Conservation (phyloP, 2,329 filamentous ascomycete genomes). For the Thermochaetoides dissita region DNA sequence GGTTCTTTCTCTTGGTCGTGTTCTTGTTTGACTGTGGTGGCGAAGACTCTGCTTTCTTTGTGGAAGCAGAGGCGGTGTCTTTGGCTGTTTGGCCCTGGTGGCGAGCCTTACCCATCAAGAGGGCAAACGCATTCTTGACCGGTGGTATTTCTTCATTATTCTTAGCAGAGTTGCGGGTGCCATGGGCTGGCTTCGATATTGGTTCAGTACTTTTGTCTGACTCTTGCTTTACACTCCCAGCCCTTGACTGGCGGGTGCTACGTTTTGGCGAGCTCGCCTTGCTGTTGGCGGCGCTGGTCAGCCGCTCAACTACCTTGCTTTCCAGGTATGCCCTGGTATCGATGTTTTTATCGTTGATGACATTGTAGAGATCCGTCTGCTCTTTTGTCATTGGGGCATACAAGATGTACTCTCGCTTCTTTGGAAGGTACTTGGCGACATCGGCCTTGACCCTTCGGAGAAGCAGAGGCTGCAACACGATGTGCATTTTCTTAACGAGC, state of each 20-base stretch:
- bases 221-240: slow-evolving; percentile 20
- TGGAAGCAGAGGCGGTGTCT: slow-evolving; percentile 9
- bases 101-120: slow-evolving; percentile 36
- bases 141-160: slow-evolving; percentile 15
- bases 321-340: slow-evolving; percentile 67
- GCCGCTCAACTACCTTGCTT: slow-evolving; percentile 55
- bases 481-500: slow-evolving; percentile 75
- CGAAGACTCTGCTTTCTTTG: slow-evolving; percentile 15
- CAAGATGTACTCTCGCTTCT: slow-evolving; percentile 90
- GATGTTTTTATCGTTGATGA: slow-evolving; percentile 39
- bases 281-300: slow-evolving; percentile 37
- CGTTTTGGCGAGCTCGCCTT: slow-evolving; percentile 22
- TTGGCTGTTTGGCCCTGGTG: slow-evolving; percentile 8
- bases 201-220: slow-evolving; percentile 13
- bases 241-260: slow-evolving; percentile 27
- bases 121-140: slow-evolving; percentile 33
- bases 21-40: slow-evolving; percentile 10
- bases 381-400: slow-evolving; percentile 85
- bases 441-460: slow-evolving; percentile 83
- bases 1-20: slow-evolving; percentile 23
- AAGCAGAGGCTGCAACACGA: slow-evolving; percentile 82
- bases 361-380: slow-evolving; percentile 78
- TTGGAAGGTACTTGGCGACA: slow-evolving; percentile 79
- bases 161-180: slow-evolving; percentile 14
- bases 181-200: slow-evolving; percentile 24